phyloP scores from a whole-genome alignment of 768 basidiomycete species.

The Tephrocybe sp. region DNA sequence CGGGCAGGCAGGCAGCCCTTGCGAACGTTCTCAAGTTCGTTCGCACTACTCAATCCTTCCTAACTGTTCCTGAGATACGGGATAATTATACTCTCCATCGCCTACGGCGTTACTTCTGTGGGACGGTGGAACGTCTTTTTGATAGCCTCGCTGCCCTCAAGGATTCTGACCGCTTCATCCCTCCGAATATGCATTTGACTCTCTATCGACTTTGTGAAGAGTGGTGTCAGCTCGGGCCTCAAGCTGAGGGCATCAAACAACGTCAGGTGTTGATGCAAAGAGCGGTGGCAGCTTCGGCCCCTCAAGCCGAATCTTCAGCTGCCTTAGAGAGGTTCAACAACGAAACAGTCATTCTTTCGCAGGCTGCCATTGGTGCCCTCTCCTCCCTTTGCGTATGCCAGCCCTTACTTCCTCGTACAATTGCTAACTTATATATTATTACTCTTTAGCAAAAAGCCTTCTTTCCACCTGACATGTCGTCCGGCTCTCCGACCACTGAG shows the following conservation, averaged over 20 bases:
- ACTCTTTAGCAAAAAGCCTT: slow-evolving; percentile 69
- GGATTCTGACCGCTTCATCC: slow-evolving; percentile 75
- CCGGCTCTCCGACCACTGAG: slow-evolving; percentile 64
- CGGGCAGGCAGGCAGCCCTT: slow-evolving; percentile 69
- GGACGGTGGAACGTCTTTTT: slow-evolving; percentile 82
- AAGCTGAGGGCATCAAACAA: slow-evolving; percentile 69
- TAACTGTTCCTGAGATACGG: slow-evolving; percentile 68
- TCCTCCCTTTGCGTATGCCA: slow-evolving; percentile 79
- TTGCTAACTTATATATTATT: slow-evolving; percentile 5
- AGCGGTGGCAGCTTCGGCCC: slow-evolving; percentile 56
- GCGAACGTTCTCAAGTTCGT: slow-evolving; percentile 85
- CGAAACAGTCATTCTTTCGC: slow-evolving; percentile 70
- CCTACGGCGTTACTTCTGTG: slow-evolving; percentile 88
- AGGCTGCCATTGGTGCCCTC: slow-evolving; percentile 83
- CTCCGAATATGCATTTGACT: slow-evolving; percentile 70
- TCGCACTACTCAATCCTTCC: slow-evolving; percentile 73
- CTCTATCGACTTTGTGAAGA: slow-evolving; percentile 87
- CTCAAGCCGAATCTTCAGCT: slow-evolving; percentile 48
- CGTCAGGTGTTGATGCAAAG: slow-evolving; percentile 71
- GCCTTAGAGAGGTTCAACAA: slow-evolving; percentile 59
- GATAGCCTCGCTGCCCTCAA: slow-evolving; percentile 68
- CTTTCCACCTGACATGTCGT: slow-evolving; percentile 57
- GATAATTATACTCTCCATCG: slow-evolving; percentile 77
- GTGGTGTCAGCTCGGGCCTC: slow-evolving; percentile 86
- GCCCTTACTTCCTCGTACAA: slow-evolving; percentile 18